Evolutionary conservation across 2,329 filamentous ascomycete species (phyloP).

Genomic region (Juglanconis juglandina): DNA sequence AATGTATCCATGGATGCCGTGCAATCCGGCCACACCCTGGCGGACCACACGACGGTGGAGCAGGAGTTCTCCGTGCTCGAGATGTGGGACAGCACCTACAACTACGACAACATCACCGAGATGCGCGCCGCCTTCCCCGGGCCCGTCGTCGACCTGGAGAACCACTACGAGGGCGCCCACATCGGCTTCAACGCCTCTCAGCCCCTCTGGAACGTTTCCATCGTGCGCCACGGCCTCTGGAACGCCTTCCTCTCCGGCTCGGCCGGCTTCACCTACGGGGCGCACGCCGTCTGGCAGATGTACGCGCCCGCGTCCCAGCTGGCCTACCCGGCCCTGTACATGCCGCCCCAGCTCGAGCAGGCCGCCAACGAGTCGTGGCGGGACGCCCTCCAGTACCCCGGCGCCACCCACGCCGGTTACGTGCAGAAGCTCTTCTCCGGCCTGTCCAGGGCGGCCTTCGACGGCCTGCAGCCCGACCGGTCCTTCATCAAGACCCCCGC

Average conservation of each 20-base stretch:
- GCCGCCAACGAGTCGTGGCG: slow-evolving; percentile 3
- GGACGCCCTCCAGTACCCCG: not conserved
- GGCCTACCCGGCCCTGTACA: not conserved
- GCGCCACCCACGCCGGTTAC: not conserved
- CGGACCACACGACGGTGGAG: not conserved
- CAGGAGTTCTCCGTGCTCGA: not conserved
- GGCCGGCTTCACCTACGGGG: not conserved
- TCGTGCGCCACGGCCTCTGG: slow-evolving; percentile 4
- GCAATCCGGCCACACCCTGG: not conserved
- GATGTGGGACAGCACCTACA: not conserved
- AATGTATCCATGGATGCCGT: not conserved
- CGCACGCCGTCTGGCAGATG: slow-evolving; percentile 4
- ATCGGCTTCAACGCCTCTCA: not conserved
- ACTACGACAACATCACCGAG: slow-evolving; percentile 1
- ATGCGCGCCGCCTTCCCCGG: slow-evolving; percentile 1
- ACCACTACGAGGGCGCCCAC: slow-evolving; percentile 1
- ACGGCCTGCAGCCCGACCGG: not conserved
- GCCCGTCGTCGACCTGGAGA: not conserved
- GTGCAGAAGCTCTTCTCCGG: not conserved
- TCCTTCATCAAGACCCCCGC: not conserved
- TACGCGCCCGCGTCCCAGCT: not conserved
- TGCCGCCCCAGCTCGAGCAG: not conserved
- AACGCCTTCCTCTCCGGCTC: slow-evolving; percentile 1
- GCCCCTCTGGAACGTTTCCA: not conserved
- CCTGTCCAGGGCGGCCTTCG: not conserved